phyloP scores from a whole-genome alignment of 257 asterid genomes.

The Solanum piurae region DNA sequence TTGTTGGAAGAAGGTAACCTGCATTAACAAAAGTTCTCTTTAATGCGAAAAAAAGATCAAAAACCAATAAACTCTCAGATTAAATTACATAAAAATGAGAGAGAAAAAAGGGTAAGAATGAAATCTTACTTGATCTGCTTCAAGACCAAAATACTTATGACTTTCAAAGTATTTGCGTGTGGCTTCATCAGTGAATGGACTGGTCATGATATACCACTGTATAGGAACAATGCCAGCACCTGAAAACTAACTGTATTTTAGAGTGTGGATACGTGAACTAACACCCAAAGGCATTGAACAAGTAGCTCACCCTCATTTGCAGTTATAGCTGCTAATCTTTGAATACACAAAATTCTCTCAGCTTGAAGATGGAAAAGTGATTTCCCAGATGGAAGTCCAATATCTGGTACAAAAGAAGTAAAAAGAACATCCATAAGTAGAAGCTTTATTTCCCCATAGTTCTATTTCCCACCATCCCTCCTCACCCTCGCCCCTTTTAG shows the following conservation, averaged over 20 bases:
- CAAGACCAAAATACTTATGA: conserved; percentile 89
- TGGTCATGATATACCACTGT: conserved; percentile 97
- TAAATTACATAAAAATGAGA: not conserved
- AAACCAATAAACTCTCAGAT: not conserved
- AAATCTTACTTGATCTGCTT: conserved; percentile 71
- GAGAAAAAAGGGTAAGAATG: not conserved
- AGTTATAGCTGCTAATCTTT: conserved; percentile 77
- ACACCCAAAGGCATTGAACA: conserved; percentile 1
- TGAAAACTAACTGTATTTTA: conserved; percentile 7
- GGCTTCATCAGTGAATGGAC: conserved; percentile 92
- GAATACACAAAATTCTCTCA: conserved; percentile 78
- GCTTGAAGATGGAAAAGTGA: conserved; percentile 98
- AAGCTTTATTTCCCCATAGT: not conserved
- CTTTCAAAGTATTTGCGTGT: conserved; percentile 79
- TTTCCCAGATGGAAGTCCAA: conserved; percentile 97
- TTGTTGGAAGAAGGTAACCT: conserved; percentile 96
- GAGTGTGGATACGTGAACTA: not conserved
- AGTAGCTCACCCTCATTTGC: conserved; percentile 54
- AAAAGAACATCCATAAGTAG: not conserved
- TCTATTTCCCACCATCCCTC: not conserved
- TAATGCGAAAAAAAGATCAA: conserved; percentile 12
- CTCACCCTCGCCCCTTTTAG: not conserved
- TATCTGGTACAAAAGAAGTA: conserved; percentile 34
- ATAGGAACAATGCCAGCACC: conserved; percentile 50
- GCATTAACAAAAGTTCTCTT: conserved; percentile 12